These are phyloP conservation scores for Naganishia sp. DNA, from an alignment of 1,284 basidiomycete species.

Conservation along the genomic window DNA sequence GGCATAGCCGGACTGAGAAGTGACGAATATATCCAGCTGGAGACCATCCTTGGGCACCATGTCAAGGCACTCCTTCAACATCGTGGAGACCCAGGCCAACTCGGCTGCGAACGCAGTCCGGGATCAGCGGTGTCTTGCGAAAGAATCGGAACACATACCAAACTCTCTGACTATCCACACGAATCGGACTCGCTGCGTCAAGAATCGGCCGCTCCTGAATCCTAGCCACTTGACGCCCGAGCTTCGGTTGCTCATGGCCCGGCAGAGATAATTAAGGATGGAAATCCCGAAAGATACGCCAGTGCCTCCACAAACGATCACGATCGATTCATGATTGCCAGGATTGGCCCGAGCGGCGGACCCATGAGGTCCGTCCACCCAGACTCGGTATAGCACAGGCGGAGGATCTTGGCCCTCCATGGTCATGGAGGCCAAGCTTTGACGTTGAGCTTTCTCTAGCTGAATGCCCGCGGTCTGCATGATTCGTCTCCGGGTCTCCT, in stretches of 20 bases:
- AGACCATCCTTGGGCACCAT: constrained; percentile 64
- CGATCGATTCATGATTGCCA: constrained; percentile 64
- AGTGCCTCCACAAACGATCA: constrained; percentile 76
- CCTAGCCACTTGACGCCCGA: constrained; percentile 57
- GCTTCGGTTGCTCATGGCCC: constrained; percentile 62
- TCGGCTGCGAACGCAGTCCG: constrained; percentile 60
- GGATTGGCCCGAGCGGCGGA: constrained; percentile 68
- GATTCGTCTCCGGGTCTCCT: constrained; percentile 56
- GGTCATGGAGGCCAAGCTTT: constrained; percentile 39
- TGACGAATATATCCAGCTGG: constrained; percentile 78
- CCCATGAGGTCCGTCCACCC: constrained; percentile 78
- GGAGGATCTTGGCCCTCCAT: constrained; percentile 38
- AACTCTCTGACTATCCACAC: constrained; percentile 83
- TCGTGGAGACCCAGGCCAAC: constrained; percentile 75
- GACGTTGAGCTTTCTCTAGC: constrained; percentile 35
- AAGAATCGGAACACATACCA: constrained; percentile 55
- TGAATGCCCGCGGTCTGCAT: constrained; percentile 39
- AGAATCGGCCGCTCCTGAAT: constrained; percentile 54
- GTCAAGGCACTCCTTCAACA: constrained; percentile 67
- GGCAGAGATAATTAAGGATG: constrained; percentile 69
- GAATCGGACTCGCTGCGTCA: constrained; percentile 68
- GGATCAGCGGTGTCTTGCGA: not conserved
- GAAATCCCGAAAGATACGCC: constrained; percentile 76
- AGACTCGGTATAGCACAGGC: constrained; percentile 59
- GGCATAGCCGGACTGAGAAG: constrained; percentile 41